Percentiles rank a stretch among this genome's conserved stretches.
Conservation (phyloP, 805 yeast genomes). For the Saccharomycopsis capsularis region DNA sequence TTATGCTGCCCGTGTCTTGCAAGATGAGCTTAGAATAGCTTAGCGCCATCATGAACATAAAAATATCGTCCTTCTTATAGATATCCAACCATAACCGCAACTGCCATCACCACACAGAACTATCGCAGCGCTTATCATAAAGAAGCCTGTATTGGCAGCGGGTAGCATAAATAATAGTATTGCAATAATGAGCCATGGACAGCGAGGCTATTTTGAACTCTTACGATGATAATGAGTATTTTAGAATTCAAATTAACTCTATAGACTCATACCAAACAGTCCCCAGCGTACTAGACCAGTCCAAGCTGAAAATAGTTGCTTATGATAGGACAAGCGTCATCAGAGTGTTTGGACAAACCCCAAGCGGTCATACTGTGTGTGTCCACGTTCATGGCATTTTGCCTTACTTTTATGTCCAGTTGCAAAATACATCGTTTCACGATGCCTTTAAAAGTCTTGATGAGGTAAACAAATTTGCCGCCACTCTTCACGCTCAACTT, state of each 20-base stretch:
- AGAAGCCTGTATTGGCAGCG: no score
- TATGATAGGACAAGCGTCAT: conserved; percentile 33
- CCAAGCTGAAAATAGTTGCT: conserved; percentile 21
- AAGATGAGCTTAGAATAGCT: no score
- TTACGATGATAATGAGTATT: background rate
- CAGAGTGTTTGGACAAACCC: conserved; percentile 62
- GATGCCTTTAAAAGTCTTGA: conserved; percentile 21
- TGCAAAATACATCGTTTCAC: conserved; percentile 28
- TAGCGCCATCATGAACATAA: no score
- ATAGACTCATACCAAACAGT: conserved; percentile 56
- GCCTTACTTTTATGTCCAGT: conserved; percentile 72
- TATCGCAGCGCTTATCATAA: no score
- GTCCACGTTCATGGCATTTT: conserved; percentile 79
- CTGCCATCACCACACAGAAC: no score
- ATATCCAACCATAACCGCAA: no score
- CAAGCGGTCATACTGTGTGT: conserved; percentile 50
- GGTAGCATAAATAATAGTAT: no score
- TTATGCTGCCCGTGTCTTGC: no score
- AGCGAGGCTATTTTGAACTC: background rate
- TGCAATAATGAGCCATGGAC: background rate
- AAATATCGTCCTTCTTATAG: no score
- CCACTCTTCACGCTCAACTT: conserved; percentile 35
- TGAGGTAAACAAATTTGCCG: conserved; percentile 31
- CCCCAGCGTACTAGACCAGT: conserved; percentile 30
- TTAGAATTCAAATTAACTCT: conserved; percentile 50